Evolutionary conservation across 1,139 yeast species (phyloP).

Genomic region (Sugiyamaella xylanicola): DNA sequence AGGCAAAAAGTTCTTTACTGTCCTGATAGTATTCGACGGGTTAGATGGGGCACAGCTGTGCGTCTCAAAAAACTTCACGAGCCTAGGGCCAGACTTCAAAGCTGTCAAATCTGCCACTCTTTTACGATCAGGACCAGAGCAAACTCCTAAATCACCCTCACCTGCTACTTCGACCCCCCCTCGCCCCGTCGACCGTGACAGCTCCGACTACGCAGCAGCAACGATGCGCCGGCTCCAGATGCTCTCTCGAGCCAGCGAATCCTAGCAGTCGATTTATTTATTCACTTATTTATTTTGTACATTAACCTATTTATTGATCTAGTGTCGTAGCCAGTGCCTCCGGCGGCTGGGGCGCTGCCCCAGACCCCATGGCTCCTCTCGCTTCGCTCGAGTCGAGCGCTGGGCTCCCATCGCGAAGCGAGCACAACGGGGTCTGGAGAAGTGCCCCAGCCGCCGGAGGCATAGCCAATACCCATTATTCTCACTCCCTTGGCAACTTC

Average conservation of each 20-base stretch:
- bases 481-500: too few relatives aligned
- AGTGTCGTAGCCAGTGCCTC: not conserved
- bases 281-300: not conserved
- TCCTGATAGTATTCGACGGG: slow-evolving; percentile 24
- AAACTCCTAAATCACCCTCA: not conserved
- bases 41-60: slow-evolving; percentile 12
- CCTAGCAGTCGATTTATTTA: too few relatives aligned
- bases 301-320: slow-evolving; percentile 6
- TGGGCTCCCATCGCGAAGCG: not conserved
- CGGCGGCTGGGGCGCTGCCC: slow-evolving; percentile 1
- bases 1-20: slow-evolving; percentile 19
- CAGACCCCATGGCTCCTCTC: not conserved
- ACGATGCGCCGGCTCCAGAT: slow-evolving; percentile 13
- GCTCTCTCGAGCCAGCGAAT: slow-evolving; percentile 1
- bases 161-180: not conserved
- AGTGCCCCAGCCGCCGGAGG: not conserved
- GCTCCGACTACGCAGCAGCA: slow-evolving; percentile 9
- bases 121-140: not conserved
- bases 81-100: slow-evolving; percentile 3
- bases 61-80: slow-evolving; percentile 12
- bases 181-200: slow-evolving; percentile 11
- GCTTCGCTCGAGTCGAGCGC: not conserved
- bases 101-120: slow-evolving; percentile 10
- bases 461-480: too few relatives aligned
- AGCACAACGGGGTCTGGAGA: not conserved